Conservation (phyloP, 805 yeast species). For the Starmera dryadoides region DNA sequence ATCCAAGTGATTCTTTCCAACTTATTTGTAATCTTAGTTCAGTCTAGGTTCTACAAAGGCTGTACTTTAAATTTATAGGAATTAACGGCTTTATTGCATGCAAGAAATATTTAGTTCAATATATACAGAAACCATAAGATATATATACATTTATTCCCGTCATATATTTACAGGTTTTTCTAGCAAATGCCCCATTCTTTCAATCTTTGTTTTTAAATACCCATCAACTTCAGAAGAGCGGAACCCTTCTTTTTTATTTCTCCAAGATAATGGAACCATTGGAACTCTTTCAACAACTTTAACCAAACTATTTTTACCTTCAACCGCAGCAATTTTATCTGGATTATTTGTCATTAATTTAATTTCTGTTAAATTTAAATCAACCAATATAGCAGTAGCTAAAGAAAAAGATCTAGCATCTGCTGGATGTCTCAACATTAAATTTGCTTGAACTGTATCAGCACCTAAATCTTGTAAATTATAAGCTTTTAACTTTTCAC, state of each 20-base stretch:
- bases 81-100: too few species aligned
- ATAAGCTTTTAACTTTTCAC: conserved; percentile 94
- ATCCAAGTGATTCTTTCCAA: too few species aligned
- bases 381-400: conserved; percentile 88
- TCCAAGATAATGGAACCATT: conserved; percentile 96
- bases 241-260: conserved; percentile 51
- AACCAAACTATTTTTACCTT: conserved; percentile 70
- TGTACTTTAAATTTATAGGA: too few species aligned
- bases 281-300: conserved; percentile 86
- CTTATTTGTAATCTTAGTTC: too few species aligned
- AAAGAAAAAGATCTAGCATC: conserved; percentile 92
- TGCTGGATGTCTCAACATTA: conserved; percentile 91
- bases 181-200: conserved; percentile 93
- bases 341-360: conserved; percentile 90
- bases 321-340: conserved; percentile 91
- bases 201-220: conserved; percentile 87
- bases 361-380: conserved; percentile 67
- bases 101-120: too few species aligned
- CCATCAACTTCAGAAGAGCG: conserved; percentile 85
- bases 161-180: conserved; percentile 29
- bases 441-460: conserved; percentile 95
- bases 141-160: too few species aligned
- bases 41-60: too few species aligned
- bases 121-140: too few species aligned
- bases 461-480: conserved; percentile 97